Base-by-base conservation (phyloP, 2,329 filamentous ascomycete genomes). In the Pseudocercospora fuligena region DNA sequence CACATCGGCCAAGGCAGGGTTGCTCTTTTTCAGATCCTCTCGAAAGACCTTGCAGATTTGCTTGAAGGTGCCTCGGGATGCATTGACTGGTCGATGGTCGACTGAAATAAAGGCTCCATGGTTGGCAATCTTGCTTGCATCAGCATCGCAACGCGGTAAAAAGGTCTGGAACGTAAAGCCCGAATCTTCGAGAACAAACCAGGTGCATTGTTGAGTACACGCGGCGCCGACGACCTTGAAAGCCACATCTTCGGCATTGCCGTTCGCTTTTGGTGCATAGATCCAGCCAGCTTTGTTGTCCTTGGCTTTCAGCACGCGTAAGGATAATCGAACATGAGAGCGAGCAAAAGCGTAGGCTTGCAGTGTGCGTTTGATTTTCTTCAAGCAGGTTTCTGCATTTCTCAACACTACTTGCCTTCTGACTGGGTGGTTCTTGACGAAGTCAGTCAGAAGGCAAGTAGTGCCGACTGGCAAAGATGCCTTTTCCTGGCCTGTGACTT, bases 261-360 rank as follows among this genome's bases (percentile, higher is more conserved):
- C 78, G 7, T 79, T 79, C 12, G 78, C 72, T 31, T 83, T 84
- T 0, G 90, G 89, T 1, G 87, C 84, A 76, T 91, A 93, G 2
- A 82, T 83, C 86, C 89, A 93, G 27, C 83, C 82, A 2, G 80
- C 79, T 33, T 83, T 84, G 33, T 84, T 80, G 12, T 78, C 81
- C 67, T 81, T 83, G 1, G 81, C 79, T 33, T 88, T 87, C 4
- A 86, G 73, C 2, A 92, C 81, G 65, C 84, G 88, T 63, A 93
- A 80, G 1, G 82, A 82, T 29, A 93, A 80, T 66, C 84, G 88
- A 33, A 91, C 77, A n/a, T 82, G 77, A 7, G 89, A 88, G 69
- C 89, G 84, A 5, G 90, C 88, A 59, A 94, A 81, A 4, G 85
- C 89, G 78, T 92, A 92, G 0, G 86, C 81, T 66, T 87, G 83